Conservation (phyloP, 2,329 filamentous ascomycete species). For the Aspergillus eucalypticola region DNA sequence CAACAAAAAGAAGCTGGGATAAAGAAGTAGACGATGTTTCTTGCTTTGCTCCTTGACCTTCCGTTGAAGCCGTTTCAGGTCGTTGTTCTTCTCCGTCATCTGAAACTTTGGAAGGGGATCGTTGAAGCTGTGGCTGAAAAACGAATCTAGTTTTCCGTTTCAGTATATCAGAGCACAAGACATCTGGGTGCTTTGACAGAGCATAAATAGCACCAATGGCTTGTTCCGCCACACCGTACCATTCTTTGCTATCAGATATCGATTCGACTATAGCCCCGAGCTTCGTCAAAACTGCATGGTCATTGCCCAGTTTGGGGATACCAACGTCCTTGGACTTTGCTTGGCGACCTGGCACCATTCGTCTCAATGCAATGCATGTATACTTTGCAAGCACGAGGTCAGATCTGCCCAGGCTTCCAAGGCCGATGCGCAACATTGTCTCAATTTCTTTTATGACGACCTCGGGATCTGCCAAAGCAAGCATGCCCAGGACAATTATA, state of each 20-base stretch:
- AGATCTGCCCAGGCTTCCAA: constrained; percentile 74
- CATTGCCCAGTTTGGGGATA: constrained; percentile 79
- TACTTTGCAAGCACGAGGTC: constrained; percentile 91
- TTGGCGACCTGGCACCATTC: constrained; percentile 86
- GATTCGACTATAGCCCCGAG: constrained; percentile 85
- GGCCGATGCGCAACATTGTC: constrained; percentile 84
- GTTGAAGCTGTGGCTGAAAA: constrained; percentile 56
- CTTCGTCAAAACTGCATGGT: constrained; percentile 80
- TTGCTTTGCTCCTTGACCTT: constrained; percentile 51
- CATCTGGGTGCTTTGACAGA: constrained; percentile 90
- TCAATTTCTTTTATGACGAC: constrained; percentile 96
- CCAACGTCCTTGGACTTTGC: constrained; percentile 66
- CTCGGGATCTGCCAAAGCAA: constrained; percentile 86
- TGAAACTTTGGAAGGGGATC: constrained; percentile 29
- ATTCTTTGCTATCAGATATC: constrained; percentile 86
- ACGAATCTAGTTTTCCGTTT: constrained; percentile 82
- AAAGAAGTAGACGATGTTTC: constrained; percentile 70
- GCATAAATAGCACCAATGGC: constrained; percentile 94
- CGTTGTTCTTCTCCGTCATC: constrained; percentile 35
- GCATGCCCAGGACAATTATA: constrained; percentile 96
- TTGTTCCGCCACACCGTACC: constrained; percentile 92
- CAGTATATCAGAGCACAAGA: constrained; percentile 86
- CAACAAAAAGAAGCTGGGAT: constrained; percentile 90
- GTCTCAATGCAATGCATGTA: constrained; percentile 87
- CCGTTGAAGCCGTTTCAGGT: constrained; percentile 36